These are phyloP conservation scores for Petrea volubilis DNA, from an alignment of 257 asterid genomes.

Conservation along the genomic window DNA sequence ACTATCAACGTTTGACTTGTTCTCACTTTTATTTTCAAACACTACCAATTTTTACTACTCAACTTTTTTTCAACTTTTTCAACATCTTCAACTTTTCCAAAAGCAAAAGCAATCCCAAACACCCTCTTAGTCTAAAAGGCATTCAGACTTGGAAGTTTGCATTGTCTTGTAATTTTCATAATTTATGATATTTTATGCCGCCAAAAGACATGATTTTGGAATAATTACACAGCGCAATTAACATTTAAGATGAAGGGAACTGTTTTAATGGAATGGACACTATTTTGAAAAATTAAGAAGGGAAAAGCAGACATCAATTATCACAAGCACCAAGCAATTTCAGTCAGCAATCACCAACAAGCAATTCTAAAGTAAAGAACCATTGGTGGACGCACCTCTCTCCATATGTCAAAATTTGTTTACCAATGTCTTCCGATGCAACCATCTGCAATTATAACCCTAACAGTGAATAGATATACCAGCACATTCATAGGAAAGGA, in stretches of 20 bases:
- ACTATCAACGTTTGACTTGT: too few species aligned
- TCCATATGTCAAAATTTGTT: slow-evolving; percentile 79
- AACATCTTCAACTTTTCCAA: too few species aligned
- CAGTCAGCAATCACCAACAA: not conserved
- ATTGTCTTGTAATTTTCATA: not conserved
- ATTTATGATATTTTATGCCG: not conserved
- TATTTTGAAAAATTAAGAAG: too few species aligned
- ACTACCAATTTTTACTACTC: too few species aligned
- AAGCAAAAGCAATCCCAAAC: too few species aligned
- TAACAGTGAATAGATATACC: slow-evolving; percentile 9
- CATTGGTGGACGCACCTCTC: slow-evolving; percentile 52
- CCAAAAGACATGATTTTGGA: not conserved
- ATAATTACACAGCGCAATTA: not conserved
- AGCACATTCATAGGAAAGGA: slow-evolving; percentile 2
- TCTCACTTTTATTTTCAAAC: too few species aligned
- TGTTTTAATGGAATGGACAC: not conserved
- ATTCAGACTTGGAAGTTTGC: not conserved
- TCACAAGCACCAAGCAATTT: slow-evolving; percentile 6
- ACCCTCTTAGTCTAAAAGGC: too few species aligned
- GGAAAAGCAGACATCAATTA: not conserved
- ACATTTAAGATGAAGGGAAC: not conserved
- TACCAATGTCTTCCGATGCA: slow-evolving; percentile 87
- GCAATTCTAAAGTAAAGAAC: slow-evolving; percentile 1
- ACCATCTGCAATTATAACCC: slow-evolving; percentile 56
- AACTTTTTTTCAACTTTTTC: too few species aligned